Conservation (phyloP, 2,329 filamentous ascomycete genomes). For the Aspergillus ochraceus region DNA sequence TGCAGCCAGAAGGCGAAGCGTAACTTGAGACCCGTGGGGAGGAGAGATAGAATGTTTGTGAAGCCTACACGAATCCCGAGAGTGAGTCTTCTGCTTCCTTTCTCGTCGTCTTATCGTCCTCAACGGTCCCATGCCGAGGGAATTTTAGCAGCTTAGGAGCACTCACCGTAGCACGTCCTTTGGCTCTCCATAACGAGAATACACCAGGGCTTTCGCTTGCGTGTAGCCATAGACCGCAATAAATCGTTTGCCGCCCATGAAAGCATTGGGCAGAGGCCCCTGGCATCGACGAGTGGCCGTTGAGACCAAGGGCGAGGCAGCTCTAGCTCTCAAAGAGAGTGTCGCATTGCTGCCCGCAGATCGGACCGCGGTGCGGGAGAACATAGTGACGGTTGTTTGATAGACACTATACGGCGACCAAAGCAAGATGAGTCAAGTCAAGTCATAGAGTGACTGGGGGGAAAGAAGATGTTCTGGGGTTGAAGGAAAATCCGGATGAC, state of each 20-base stretch:
- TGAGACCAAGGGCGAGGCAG: conserved; percentile 11
- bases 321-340: conserved; percentile 12
- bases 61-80: conserved; percentile 28
- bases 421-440: background rate
- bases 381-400: conserved; percentile 20
- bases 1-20: conserved; percentile 82
- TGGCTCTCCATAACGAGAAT: conserved; percentile 50
- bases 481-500: conserved; percentile 20
- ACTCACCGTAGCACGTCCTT: conserved; percentile 48
- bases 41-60: conserved; percentile 52
- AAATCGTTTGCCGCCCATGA: conserved; percentile 31
- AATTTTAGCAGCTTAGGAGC: background rate
- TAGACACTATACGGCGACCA: background rate
- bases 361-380: conserved; percentile 27
- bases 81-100: background rate
- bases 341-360: conserved; percentile 17
- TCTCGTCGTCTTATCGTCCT: background rate
- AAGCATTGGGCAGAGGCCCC: conserved; percentile 11
- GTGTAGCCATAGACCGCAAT: conserved; percentile 52
- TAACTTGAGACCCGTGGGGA: conserved; percentile 62
- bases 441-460: background rate
- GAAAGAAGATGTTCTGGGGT: background rate
- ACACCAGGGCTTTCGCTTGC: conserved; percentile 51
- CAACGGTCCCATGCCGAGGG: background rate
- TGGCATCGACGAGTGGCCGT: conserved; percentile 11